These are phyloP conservation scores for Botrytis pseudocinerea DNA, from an alignment of 2,329 filamentous ascomycete genomes.

Conservation along the genomic window DNA sequence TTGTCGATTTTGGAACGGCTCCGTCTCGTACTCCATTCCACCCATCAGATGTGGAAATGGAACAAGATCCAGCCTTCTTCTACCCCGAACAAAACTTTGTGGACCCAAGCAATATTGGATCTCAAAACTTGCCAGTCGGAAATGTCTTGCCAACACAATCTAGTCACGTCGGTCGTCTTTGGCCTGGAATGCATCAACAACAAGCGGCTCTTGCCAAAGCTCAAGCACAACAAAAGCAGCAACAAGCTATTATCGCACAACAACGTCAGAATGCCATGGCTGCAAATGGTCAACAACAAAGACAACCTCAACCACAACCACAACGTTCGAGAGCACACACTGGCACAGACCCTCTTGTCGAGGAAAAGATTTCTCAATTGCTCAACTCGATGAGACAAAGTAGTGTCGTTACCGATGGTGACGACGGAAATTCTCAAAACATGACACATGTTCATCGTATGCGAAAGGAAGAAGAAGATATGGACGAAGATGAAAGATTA, in stretches of 20 bases:
- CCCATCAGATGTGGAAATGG: constrained; percentile 68
- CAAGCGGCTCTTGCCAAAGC: constrained; percentile 77
- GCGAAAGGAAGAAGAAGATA: constrained; percentile 95
- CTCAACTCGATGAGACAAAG: constrained; percentile 81
- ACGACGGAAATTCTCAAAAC: constrained; percentile 47
- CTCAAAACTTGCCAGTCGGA: constrained; percentile 52
- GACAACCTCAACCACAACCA: constrained; percentile 45
- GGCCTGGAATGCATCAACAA: constrained; percentile 91
- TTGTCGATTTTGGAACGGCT: constrained; percentile 72
- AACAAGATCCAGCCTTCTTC: constrained; percentile 64
- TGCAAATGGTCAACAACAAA: constrained; percentile 45
- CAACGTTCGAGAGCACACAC: constrained; percentile 40
- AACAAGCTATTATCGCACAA: constrained; percentile 61
- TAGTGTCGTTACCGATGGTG: constrained; percentile 59
- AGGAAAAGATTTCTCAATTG: constrained; percentile 92
- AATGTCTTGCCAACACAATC: constrained; percentile 51
- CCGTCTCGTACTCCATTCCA: constrained; percentile 61
- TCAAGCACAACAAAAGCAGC: constrained; percentile 67
- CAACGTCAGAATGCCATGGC: constrained; percentile 47
- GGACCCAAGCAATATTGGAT: constrained; percentile 71
- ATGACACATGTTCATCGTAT: constrained; percentile 69
- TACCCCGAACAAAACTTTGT: constrained; percentile 62
- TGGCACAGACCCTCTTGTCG: constrained; percentile 67
- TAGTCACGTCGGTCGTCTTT: constrained; percentile 70
- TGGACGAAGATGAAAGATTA: constrained; percentile 95